Base-by-base conservation (phyloP, 164 flowering plant species). In the Cinnamomum micranthum region DNA sequence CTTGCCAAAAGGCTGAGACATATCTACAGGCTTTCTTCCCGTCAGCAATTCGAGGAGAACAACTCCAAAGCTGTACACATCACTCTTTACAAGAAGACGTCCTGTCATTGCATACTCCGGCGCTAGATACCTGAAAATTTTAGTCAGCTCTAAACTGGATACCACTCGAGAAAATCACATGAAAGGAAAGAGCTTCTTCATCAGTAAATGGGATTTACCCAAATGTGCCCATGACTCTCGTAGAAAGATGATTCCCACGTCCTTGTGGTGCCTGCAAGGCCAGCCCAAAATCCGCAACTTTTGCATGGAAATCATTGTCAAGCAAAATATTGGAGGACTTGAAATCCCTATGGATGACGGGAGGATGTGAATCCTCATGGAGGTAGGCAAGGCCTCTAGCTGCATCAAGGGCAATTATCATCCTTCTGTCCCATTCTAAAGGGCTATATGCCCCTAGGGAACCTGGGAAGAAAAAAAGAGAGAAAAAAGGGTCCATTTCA, bases 41-140 rank as follows among this genome's bases (percentile, higher is more conserved):
- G 97, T 93, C 77, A 93, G 79, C 84, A 95, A 85, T 80, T 95
- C 99, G 50, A 95, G 96, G 72, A 95, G 91, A 69, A 95, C 99
- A 77, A 95, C 99, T 19, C 99, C 98, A 74, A 93, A 95, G 81
- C 98, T 95, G 79, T 95, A 95, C 31, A 95, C 99, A 84, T 95
- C 99, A 77, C 99, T 95, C 82, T 95, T 95, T 64, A 95, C 99
- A 4, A 95, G 86, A 23, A 95, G 85, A 81, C 93, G 98, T 71
- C 99, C 98, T 17, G 99, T 95, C 99, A 95, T 92, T 58, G 98
- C 99, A 88, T 93, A 95, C 73, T 93, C 99, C 11, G 99, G 98
- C 50, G 98, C 98, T 41, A 95, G 98, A 86, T 95, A 95, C 82
- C 99, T 95, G 85, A 66, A 69, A 69, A 81, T 51, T 41, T 64